Evolutionary conservation across 108 stramenopile genomes (phyloP).

Genomic region (Aurantiochytrium sp.): DNA sequence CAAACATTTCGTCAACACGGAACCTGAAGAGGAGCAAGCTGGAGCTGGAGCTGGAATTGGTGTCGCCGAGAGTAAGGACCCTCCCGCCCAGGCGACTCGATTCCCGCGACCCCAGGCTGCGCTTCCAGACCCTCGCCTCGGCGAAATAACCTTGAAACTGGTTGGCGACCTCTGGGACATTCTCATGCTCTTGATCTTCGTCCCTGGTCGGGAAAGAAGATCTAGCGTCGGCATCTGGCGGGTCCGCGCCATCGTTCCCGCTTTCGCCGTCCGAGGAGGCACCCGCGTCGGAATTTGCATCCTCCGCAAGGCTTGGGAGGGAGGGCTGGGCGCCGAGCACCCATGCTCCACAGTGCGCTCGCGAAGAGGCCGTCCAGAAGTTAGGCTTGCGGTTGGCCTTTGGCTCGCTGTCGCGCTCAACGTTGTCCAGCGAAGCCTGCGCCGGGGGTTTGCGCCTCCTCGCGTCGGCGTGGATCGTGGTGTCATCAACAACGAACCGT

Average conservation of each 20-base stretch:
- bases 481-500: neutral
- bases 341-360: no score
- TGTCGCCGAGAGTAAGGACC: neutral
- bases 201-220: no score
- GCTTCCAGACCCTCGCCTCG: neutral
- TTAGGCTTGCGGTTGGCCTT: no score
- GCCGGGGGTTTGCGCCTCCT: neutral
- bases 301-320: no score
- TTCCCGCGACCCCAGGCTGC: neutral
- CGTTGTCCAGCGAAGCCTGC: no score
- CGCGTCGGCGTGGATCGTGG: neutral
- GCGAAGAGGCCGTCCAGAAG: no score
- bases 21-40: neutral
- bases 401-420: neutral
- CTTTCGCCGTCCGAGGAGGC: no score
- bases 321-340: no score
- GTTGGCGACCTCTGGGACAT: neutral
- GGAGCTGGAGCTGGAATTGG: no score
- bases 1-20: neutral
- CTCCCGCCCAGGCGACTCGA: neutral
- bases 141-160: neutral
- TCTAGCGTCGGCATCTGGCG: no score
- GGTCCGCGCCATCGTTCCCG: no score
- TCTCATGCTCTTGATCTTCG: neutral
- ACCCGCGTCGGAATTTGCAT: no score